Percentiles rank a stretch among this genome's conserved stretches.
Evolutionary conservation across 495 filamentous ascomycete species (phyloP).

Genomic region (Xylaria nigripes): DNA sequence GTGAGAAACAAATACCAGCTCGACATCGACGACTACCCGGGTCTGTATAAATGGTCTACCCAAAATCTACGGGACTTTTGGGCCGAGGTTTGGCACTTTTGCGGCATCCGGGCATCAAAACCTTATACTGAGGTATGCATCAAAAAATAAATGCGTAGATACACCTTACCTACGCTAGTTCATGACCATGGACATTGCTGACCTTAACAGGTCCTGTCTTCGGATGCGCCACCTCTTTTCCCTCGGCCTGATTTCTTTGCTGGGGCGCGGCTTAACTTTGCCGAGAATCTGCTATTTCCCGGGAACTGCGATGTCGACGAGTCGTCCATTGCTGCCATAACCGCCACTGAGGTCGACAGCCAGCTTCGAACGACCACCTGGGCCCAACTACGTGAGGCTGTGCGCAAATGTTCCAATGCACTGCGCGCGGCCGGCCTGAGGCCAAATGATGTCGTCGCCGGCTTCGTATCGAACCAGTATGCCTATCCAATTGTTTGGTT

Average conservation of each 20-base stretch:
- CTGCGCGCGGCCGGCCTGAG: slow-evolving; percentile 57
- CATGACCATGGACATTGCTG: neutral
- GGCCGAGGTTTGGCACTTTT: slow-evolving; percentile 78
- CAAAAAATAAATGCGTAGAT: neutral
- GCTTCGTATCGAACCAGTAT: slow-evolving; percentile 80
- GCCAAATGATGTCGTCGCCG: slow-evolving; percentile 66
- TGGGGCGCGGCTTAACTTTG: slow-evolving; percentile 75
- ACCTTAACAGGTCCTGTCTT: slow-evolving; percentile 55
- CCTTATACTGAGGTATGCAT: slow-evolving; percentile 50
- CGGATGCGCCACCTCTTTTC: slow-evolving; percentile 59
- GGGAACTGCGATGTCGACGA: slow-evolving; percentile 39
- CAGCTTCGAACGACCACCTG: slow-evolving; percentile 64
- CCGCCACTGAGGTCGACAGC: slow-evolving; percentile 57
- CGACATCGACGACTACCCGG: slow-evolving; percentile 54
- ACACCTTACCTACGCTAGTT: neutral
- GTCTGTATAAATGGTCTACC: slow-evolving; percentile 78
- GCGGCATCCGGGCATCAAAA: slow-evolving; percentile 59
- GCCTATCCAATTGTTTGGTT: neutral
- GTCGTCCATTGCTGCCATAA: slow-evolving; percentile 60
- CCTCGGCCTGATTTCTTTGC: slow-evolving; percentile 79
- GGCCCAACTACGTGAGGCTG: slow-evolving; percentile 69
- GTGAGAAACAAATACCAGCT: slow-evolving; percentile 61
- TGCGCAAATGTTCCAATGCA: slow-evolving; percentile 61
- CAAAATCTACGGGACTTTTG: slow-evolving; percentile 69
- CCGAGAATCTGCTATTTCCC: slow-evolving; percentile 84